Evolutionary conservation across 306 rosid genomes (phyloP).

Genomic region (Acmispon strigosus): DNA sequence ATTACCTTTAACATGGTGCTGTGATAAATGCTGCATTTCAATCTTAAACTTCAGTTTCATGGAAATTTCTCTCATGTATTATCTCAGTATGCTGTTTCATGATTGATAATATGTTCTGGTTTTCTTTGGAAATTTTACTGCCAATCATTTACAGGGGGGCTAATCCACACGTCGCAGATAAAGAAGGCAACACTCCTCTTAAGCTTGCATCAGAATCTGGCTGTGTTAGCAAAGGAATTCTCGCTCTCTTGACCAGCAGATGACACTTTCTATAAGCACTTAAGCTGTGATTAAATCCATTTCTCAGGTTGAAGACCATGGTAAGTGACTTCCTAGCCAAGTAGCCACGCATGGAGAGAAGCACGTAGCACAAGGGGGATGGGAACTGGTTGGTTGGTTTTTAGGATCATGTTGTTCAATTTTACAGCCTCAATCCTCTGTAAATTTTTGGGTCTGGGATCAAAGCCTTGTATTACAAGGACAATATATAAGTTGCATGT

Average conservation of each 20-base stretch:
- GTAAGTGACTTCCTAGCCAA: not conserved
- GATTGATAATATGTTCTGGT: not conserved
- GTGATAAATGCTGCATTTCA: not conserved
- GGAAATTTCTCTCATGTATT: not conserved
- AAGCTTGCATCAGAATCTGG: conserved; percentile 43
- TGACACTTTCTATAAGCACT: conserved; percentile 18
- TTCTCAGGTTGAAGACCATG: conserved; percentile 10
- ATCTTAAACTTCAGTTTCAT: not conserved
- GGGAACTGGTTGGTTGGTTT: conserved; percentile 10
- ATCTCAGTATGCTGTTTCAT: not conserved
- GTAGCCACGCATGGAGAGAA: conserved; percentile 1
- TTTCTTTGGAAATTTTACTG: not conserved
- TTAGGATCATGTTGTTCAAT: conserved; percentile 17
- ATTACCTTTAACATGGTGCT: not conserved
- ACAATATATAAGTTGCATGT: not conserved
- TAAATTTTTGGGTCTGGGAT: not conserved
- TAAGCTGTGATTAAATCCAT: not conserved
- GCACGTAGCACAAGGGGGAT: not conserved
- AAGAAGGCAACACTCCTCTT: conserved; percentile 50
- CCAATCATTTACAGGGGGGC: conserved; percentile 54
- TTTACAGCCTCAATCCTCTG: conserved; percentile 20
- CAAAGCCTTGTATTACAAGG: not conserved
- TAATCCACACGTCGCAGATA: conserved; percentile 35
- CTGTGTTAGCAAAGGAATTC: conserved; percentile 29
- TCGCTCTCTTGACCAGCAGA: conserved; percentile 36